Evolutionary conservation across 2,329 filamentous ascomycete genomes (phyloP).

Genomic region (Fusarium pseudonygamai): DNA sequence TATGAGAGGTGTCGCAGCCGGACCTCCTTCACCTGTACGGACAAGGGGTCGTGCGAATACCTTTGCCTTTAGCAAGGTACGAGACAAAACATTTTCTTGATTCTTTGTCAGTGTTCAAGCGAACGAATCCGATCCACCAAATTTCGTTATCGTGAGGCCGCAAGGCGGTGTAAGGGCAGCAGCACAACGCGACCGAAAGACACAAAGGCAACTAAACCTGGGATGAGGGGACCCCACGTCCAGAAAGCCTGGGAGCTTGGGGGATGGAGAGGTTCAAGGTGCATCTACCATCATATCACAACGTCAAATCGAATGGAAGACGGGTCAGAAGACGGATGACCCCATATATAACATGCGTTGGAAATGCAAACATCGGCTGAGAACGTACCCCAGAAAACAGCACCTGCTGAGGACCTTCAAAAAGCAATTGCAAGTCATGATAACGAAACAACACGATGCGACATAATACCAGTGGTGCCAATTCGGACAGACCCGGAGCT

Average conservation of each 20-base stretch:
- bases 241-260: slow-evolving; percentile 4
- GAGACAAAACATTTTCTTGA: slow-evolving; percentile 18
- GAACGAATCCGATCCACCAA: slow-evolving; percentile 37
- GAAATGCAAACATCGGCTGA: slow-evolving; percentile 41
- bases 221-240: slow-evolving; percentile 35
- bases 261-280: background rate
- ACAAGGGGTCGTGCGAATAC: slow-evolving; percentile 50
- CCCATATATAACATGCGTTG: slow-evolving; percentile 27
- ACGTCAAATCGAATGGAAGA: slow-evolving; percentile 15
- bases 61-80: slow-evolving; percentile 55
- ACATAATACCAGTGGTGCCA: slow-evolving; percentile 40
- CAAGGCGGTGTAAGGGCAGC: slow-evolving; percentile 40
- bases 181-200: background rate
- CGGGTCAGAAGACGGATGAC: slow-evolving; percentile 26
- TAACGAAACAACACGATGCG: slow-evolving; percentile 32
- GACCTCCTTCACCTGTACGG: slow-evolving; percentile 45
- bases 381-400: slow-evolving; percentile 7
- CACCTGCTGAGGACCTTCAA: slow-evolving; percentile 7
- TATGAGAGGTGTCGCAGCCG: slow-evolving; percentile 51
- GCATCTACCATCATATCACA: slow-evolving; percentile 5
- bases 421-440: slow-evolving; percentile 4
- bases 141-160: slow-evolving; percentile 28
- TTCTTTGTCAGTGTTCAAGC: slow-evolving; percentile 27
- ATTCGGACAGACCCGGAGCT: slow-evolving; percentile 42
- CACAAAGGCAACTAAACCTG: slow-evolving; percentile 18